A percentile compares a stretch with the other conserved stretches of the same genome.
Conservation (phyloP, 2,329 filamentous ascomycete species). For the Pseudocercospora musae region DNA sequence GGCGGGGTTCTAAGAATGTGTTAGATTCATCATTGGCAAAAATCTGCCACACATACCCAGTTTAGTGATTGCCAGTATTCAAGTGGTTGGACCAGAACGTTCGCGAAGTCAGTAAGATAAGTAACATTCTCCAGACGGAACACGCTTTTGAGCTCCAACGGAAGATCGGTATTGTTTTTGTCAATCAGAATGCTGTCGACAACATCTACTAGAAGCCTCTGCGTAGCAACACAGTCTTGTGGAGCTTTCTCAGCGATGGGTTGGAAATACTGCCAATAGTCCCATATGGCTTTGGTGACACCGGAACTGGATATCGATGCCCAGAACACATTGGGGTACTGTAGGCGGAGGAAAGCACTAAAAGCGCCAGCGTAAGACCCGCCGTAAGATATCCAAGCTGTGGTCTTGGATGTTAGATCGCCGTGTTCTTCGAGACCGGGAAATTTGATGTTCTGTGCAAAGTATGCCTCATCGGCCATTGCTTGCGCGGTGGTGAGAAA, state of each 20-base stretch:
- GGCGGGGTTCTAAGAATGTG: conserved; percentile 46
- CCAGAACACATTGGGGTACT: conserved; percentile 77
- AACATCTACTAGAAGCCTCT: conserved; percentile 59
- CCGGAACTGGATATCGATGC: conserved; percentile 77
- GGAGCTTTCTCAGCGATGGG: conserved; percentile 56
- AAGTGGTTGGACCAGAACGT: conserved; percentile 31
- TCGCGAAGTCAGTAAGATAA: conserved; percentile 54
- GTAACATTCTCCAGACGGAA: conserved; percentile 53
- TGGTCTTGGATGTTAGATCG: conserved; percentile 62
- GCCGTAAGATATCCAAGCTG: conserved; percentile 75
- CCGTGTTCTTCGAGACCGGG: conserved; percentile 61
- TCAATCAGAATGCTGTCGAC: conserved; percentile 57
- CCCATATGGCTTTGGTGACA: conserved; percentile 69
- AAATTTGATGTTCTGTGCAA: conserved; percentile 70
- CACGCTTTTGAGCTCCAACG: conserved; percentile 48
- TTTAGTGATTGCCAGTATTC: conserved; percentile 54
- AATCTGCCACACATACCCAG: conserved; percentile 41
- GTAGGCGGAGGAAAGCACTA: conserved; percentile 69
- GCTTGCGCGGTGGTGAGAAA: conserved; percentile 84
- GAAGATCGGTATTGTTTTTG: conserved; percentile 43
- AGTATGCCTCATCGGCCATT: conserved; percentile 76
- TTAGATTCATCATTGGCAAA: neutral
- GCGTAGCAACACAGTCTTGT: conserved; percentile 61
- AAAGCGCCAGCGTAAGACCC: conserved; percentile 81
- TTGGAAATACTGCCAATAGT: conserved; percentile 64